These are phyloP conservation scores for Corylus americana DNA, from an alignment of 306 rosid species.

Conservation along the genomic window DNA sequence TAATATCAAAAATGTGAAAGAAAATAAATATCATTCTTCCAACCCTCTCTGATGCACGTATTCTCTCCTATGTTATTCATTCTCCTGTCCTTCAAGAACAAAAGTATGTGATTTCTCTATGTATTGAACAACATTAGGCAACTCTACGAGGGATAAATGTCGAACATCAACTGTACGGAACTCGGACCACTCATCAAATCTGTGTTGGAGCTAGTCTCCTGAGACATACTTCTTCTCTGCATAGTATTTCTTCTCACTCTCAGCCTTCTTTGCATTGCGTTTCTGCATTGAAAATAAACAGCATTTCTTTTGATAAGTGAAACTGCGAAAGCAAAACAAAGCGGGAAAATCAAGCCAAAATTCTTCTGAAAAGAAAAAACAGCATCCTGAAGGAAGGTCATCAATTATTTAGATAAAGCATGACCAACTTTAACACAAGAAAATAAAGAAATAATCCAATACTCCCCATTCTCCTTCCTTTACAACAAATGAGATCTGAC, in stretches of 20 bases:
- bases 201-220: constrained; percentile 61
- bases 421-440: background rate
- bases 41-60: background rate
- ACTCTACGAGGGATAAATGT: constrained; percentile 32
- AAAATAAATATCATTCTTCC: background rate
- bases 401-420: background rate
- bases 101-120: constrained; percentile 20
- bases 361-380: background rate
- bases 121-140: constrained; percentile 21
- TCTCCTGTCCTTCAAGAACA: constrained; percentile 25
- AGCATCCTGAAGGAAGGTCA: background rate
- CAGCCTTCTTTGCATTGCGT: constrained; percentile 83
- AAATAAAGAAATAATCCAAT: background rate
- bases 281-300: constrained; percentile 51
- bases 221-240: constrained; percentile 69
- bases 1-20: constrained; percentile 17
- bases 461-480: background rate
- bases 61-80: constrained; percentile 9
- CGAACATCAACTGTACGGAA: constrained; percentile 15
- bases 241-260: constrained; percentile 84
- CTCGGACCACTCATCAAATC: constrained; percentile 26
- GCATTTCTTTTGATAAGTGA: background rate
- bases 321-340: background rate
- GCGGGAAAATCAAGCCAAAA: background rate
- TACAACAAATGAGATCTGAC: background rate